These are phyloP conservation scores for Rubus idaeus DNA, from an alignment of 306 rosid genomes.

Conservation along the genomic window DNA sequence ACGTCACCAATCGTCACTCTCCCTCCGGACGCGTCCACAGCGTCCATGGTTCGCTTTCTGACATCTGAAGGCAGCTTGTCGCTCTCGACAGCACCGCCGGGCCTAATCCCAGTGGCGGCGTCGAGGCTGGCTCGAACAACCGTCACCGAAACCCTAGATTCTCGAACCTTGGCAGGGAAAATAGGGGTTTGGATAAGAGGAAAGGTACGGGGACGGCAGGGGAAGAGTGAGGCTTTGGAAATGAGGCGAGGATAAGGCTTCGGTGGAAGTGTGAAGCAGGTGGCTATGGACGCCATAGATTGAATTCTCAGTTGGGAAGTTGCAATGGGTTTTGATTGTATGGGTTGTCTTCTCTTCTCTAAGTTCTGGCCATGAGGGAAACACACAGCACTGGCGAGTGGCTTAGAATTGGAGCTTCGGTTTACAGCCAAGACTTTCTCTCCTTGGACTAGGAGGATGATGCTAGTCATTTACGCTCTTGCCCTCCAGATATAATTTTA, in stretches of 20 bases:
- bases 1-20: constrained; percentile 91
- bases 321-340: not conserved
- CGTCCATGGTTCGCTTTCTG: constrained; percentile 93
- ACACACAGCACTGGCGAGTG: not conserved
- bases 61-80: constrained; percentile 76
- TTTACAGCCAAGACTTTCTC: not conserved
- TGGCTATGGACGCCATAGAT: constrained; percentile 67
- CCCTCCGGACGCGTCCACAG: constrained; percentile 76
- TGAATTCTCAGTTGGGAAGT: not conserved
- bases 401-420: not conserved
- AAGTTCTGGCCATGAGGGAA: constrained; percentile 1
- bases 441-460: not conserved
- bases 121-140: constrained; percentile 29
- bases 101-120: constrained; percentile 46
- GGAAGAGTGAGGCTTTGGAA: constrained; percentile 28
- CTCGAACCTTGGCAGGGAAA: constrained; percentile 37
- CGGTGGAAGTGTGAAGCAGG: constrained; percentile 57
- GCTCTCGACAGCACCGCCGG: constrained; percentile 71
- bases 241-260: constrained; percentile 37
- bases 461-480: not conserved
- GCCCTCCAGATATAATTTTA: not conserved
- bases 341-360: too few species aligned
- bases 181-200: constrained; percentile 12
- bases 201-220: not conserved
- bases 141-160: constrained; percentile 33